phyloP scores from a whole-genome alignment of 768 basidiomycete species.

The Erythrobasidium yunnanense region DNA sequence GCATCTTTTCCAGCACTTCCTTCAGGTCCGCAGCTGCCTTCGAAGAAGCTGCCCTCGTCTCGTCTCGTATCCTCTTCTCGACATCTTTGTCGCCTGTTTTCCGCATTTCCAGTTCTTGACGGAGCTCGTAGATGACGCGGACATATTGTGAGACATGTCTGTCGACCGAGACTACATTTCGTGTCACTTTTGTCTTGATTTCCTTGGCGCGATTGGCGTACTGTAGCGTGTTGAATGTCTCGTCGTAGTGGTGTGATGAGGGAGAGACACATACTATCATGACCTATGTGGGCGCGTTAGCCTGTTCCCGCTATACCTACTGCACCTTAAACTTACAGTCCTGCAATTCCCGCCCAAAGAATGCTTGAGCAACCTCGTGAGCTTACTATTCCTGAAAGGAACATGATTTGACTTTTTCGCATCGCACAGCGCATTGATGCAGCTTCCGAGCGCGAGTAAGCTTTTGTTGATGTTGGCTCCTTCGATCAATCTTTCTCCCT shows the following conservation, averaged over 20 bases:
- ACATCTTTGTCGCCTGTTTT: not conserved
- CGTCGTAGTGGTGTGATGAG: constrained; percentile 89
- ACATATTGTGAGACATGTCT: constrained; percentile 82
- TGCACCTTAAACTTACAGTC: no score
- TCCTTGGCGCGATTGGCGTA: constrained; percentile 97
- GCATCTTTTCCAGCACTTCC: constrained; percentile 12
- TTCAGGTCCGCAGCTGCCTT: constrained; percentile 16
- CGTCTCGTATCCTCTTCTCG: constrained; percentile 20
- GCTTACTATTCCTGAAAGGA: constrained; percentile 95
- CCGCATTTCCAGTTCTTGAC: constrained; percentile 25
- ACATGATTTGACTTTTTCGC: constrained; percentile 70
- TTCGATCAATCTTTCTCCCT: constrained; percentile 96
- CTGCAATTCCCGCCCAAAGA: constrained; percentile 97
- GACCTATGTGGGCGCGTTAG: not conserved
- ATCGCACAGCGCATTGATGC: constrained; percentile 96
- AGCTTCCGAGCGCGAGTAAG: constrained; percentile 89
- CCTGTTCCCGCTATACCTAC: not conserved
- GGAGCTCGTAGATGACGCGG: constrained; percentile 28
- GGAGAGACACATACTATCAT: constrained; percentile 99
- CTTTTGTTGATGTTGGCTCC: constrained; percentile 99
- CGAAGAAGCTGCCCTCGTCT: not conserved
- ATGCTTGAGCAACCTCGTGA: constrained; percentile 95
- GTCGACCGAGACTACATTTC: constrained; percentile 89
- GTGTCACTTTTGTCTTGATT: constrained; percentile 92
- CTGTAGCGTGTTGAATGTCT: constrained; percentile 93